These are phyloP conservation scores for Cicer bijugum DNA, from an alignment of 306 rosid genomes.

Conservation along the genomic window DNA sequence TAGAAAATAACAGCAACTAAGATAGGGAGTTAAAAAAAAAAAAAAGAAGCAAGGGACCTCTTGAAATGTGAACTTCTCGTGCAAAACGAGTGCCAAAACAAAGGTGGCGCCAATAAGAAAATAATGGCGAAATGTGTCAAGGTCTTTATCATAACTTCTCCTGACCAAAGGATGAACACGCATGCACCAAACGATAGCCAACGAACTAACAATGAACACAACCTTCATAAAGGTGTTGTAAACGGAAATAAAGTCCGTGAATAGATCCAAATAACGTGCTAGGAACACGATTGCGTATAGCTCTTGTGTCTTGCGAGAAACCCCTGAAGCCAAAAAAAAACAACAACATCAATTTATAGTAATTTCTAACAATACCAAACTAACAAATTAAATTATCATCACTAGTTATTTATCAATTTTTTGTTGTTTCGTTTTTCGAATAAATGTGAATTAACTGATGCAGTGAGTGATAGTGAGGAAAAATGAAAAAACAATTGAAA, in stretches of 20 bases:
- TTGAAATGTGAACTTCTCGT: constrained; percentile 74
- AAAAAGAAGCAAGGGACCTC: constrained; percentile 55
- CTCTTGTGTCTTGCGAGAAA: constrained; percentile 97
- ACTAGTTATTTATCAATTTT: neutral
- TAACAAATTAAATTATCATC: neutral
- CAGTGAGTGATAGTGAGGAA: neutral
- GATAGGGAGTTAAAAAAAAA: constrained; percentile 5
- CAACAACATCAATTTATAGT: neutral
- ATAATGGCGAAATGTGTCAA: constrained; percentile 82
- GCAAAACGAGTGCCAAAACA: constrained; percentile 64
- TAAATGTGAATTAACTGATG: constrained; percentile 16
- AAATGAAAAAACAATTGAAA: neutral
- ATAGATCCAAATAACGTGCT: constrained; percentile 85
- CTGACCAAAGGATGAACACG: constrained; percentile 64
- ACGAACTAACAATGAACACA: constrained; percentile 74
- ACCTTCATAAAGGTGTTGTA: constrained; percentile 86
- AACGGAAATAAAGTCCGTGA: constrained; percentile 76
- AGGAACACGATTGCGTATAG: constrained; percentile 79
- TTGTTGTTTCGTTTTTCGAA: neutral
- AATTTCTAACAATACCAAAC: neutral
- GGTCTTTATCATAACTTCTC: constrained; percentile 76
- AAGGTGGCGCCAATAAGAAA: constrained; percentile 65
- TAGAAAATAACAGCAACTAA: neutral
- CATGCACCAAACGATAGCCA: constrained; percentile 85
- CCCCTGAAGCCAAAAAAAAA: constrained; percentile 51